Base-by-base conservation (phyloP, 768 basidiomycete species). In the Hygrophoropsis aurantiaca region DNA sequence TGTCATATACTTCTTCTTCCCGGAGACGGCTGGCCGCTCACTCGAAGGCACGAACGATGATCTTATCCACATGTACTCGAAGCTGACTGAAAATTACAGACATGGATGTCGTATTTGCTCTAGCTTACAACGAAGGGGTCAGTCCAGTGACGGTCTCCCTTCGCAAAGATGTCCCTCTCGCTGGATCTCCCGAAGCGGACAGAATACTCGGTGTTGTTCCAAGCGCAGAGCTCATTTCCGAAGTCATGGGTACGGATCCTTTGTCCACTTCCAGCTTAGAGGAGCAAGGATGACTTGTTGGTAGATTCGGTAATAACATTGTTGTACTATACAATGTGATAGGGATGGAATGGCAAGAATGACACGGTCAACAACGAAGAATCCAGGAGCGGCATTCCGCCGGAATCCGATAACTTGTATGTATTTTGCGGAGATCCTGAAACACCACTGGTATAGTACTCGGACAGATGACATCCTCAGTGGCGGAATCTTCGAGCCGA, bases 41-140 rank as follows among this genome's bases (percentile, higher is more conserved):
- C 74, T 87, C 4, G 84, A 87, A 64, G 84, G 86, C 58, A 71
- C 85, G 26, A 84, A 86, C 60, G 84, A 81, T 30, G 7, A 7
- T 40, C 34, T 15, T 34, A 18, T 18, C 26, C 15, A 23, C 27
- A 13, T 30, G 27, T 13, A 30, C 27, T 6, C 13, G 13, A 13
- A 13, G 13, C 7, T 30, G 27, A 30, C 13, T 13, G 27, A 30
- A 30, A 7, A 7, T 30, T 13, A 30, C 27, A 30, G 27, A 30
- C 13, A 30, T 30, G 27, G 67, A 69, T 42, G 63, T 69, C 33
- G 51, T 69, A 9, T 67, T 69, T 51, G 67, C 66, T 9, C 45
- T 69, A 5, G 67, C 67, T 2, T 55, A 68, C 51, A 59, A 53
- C 27, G 64, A 66, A 42, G 62, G 64, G 13, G 59, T 67, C 3